A percentile compares a stretch with the other conserved stretches of the same genome.
Conservation (phyloP, 257 asterid genomes). For the Solanum chaucha region DNA sequence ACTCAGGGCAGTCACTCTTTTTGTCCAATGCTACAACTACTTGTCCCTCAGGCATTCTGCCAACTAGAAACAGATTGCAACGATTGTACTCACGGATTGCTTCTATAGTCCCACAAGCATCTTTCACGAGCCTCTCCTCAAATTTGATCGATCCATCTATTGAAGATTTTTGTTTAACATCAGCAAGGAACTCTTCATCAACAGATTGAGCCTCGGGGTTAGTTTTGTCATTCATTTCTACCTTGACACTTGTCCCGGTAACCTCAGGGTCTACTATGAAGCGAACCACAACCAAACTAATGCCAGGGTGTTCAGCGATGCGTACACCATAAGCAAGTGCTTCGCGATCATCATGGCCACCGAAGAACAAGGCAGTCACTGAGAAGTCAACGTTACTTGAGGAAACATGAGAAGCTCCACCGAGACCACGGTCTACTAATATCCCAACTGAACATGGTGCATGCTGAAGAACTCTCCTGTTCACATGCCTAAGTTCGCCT, state of each 20-base stretch:
- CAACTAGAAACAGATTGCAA: constrained; percentile 32
- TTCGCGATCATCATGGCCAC: constrained; percentile 48
- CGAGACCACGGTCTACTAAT: constrained; percentile 53
- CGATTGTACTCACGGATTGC: constrained; percentile 2
- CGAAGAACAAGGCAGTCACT: constrained; percentile 35
- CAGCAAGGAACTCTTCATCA: constrained; percentile 19
- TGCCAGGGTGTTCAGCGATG: constrained; percentile 56
- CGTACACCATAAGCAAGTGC: constrained; percentile 43
- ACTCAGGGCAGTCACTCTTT: constrained; percentile 26
- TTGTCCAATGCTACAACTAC: constrained; percentile 10
- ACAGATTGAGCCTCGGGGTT: background rate
- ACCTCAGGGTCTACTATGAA: constrained; percentile 14
- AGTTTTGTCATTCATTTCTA: constrained; percentile 4
- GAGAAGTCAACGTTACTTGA: constrained; percentile 35
- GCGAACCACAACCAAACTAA: constrained; percentile 20
- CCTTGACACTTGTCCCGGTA: constrained; percentile 4
- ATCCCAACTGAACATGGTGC: constrained; percentile 45
- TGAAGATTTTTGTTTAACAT: constrained; percentile 6
- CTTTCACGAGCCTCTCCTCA: constrained; percentile 20
- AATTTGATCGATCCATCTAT: constrained; percentile 18
- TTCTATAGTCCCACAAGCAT: constrained; percentile 10
- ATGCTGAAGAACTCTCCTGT: constrained; percentile 28
- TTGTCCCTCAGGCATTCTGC: constrained; percentile 35
- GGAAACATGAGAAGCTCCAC: constrained; percentile 37
- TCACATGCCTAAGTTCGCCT: constrained; percentile 26